phyloP scores from a whole-genome alignment of 306 rosid genomes.

The Citrullus amarus region DNA sequence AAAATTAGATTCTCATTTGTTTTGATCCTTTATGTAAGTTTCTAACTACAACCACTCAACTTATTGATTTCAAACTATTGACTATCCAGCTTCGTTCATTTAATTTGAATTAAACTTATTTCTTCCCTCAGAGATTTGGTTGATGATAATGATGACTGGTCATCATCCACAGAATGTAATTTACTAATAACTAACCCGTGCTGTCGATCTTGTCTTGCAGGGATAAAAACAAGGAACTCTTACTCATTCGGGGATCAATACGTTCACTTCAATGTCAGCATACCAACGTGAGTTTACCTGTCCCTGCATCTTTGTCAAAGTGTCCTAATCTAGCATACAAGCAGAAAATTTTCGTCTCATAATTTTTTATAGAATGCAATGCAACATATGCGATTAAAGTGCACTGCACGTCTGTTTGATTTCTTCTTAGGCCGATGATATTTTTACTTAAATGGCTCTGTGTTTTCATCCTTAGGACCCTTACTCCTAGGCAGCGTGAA shows the following conservation, averaged over 20 bases:
- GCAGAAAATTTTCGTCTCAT: background rate
- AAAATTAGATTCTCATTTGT: too few relatives aligned
- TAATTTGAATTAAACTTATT: too few relatives aligned
- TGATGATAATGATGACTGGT: too few relatives aligned
- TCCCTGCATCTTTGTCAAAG: background rate
- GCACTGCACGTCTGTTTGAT: background rate
- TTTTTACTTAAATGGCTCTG: background rate
- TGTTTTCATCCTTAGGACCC: constrained; percentile 29
- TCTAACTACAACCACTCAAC: too few relatives aligned
- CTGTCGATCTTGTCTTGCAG: constrained; percentile 20
- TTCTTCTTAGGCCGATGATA: background rate
- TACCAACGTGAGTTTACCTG: constrained; percentile 40
- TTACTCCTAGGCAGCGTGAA: constrained; percentile 65
- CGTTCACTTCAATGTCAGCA: constrained; percentile 79
- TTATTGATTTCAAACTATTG: too few relatives aligned
- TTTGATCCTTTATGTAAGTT: too few relatives aligned
- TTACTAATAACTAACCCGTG: background rate
- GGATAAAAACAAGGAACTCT: constrained; percentile 56
- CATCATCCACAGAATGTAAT: too few relatives aligned
- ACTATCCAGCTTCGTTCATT: too few relatives aligned
- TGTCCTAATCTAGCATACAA: background rate
- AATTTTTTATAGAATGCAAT: background rate
- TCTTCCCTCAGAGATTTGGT: too few relatives aligned
- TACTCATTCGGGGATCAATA: constrained; percentile 71
- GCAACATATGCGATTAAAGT: too few relatives aligned